Evolutionary conservation across 257 asterid species (phyloP), one percentile per base, ranked within the genome.

Genomic region (Penstemon barbatus): DNA sequence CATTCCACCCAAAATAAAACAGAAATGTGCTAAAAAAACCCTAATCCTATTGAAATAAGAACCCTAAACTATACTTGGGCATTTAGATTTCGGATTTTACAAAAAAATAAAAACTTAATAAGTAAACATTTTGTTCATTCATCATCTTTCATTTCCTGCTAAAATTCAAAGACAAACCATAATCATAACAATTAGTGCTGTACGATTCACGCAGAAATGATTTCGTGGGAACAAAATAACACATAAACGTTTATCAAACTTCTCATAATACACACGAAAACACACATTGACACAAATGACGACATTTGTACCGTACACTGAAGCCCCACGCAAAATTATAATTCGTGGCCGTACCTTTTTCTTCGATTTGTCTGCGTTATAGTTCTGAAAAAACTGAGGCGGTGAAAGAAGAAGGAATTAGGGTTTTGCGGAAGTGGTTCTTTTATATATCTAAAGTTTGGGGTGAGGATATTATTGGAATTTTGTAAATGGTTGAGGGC

Each of bases 381-480:
- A 72, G 73, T 53, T 80, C 73, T 50, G 33, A 6, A 10, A 13
- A 54, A 8, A 71, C 63, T 59, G 82, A 74, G 79, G 79, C 80
- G 72, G 80, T 54, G 15, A 73, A 59, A 54, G 58, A 65, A 57
- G 11, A 56, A 10, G 15, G 62, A 60, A 44, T 64, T 86, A 86
- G 91, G 91, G 91, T 83, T 83, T 72, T n/a, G 42, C 7, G 73
- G 2, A 40, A n/a, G 7, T 25, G 63, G 36, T 46, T 12, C 3
- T 12, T 62, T 71, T 70, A 75, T 71, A 79, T 12, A 25, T 25
- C 3, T 25, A 25, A 70, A 71, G 37, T 45, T 40, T 71, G 37
- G 18, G 25, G 54, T 58, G 62, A 36, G 61, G 70, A 25, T 2
- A 63, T 38, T 38, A 55, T 54, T 63, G 70, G 54, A 42, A 42